Percentiles rank a stretch among this genome's conserved stretches.
Conservation (phyloP, 495 filamentous ascomycete genomes). For the Penicillium simplicissimum region DNA sequence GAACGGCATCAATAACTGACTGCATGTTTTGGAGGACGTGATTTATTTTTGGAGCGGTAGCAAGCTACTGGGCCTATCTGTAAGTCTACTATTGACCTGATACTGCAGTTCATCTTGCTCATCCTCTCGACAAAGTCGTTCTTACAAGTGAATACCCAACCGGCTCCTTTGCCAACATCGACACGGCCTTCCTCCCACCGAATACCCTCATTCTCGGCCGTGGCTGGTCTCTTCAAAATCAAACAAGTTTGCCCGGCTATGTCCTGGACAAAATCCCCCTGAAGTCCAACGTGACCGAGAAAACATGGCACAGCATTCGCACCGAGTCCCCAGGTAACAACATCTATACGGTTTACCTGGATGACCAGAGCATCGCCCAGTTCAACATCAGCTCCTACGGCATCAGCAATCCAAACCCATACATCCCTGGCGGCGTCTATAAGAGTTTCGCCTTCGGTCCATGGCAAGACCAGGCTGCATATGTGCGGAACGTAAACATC, state of each 20-base stretch:
- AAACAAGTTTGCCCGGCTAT: conserved; percentile 6
- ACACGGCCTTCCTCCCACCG: not conserved
- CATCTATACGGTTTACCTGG: conserved; percentile 5
- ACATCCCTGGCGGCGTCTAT: conserved; percentile 3
- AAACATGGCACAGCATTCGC: not conserved
- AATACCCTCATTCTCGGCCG: conserved; percentile 7
- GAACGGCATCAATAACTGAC: no score
- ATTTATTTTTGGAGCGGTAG: no score
- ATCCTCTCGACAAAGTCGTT: not conserved
- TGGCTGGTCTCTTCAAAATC: conserved; percentile 10
- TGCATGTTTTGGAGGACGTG: no score
- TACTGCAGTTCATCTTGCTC: not conserved
- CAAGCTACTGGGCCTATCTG: conserved; percentile 8
- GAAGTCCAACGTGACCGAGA: conserved; percentile 6
- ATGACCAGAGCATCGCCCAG: conserved; percentile 5
- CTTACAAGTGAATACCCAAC: conserved; percentile 1
- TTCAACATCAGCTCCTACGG: conserved; percentile 7
- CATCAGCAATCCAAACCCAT: conserved; percentile 1
- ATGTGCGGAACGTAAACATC: conserved; percentile 2
- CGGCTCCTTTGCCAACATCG: conserved; percentile 4
- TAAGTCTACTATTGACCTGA: not conserved
- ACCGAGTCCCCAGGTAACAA: conserved; percentile 1
- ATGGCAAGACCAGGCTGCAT: conserved; percentile 9
- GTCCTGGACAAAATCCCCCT: conserved; percentile 6
- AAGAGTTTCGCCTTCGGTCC: conserved; percentile 8